Conservation (phyloP, 352 stramenopile genomes). For the Vaucheria bursata region DNA sequence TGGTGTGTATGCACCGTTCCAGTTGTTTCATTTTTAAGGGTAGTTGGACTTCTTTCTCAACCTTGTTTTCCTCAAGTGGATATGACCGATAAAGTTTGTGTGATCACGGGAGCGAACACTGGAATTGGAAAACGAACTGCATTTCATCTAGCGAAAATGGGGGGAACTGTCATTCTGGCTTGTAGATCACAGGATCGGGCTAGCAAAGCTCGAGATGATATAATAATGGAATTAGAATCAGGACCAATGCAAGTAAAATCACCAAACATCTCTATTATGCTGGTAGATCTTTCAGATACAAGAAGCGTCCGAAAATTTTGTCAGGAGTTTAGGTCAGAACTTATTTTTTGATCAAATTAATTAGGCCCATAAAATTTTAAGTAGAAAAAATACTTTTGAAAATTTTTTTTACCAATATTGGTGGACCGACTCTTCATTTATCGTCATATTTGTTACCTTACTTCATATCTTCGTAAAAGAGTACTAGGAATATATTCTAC, state of each 20-base stretch:
- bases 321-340: too few relatives aligned
- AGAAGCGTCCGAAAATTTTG: slow-evolving; percentile 24
- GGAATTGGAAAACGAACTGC: slow-evolving; percentile 48
- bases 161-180: slow-evolving; percentile 45
- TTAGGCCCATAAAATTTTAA: too few relatives aligned
- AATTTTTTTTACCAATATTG: too few relatives aligned
- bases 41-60: neutral
- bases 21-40: neutral
- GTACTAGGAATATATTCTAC: too few relatives aligned
- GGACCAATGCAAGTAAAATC: slow-evolving; percentile 6
- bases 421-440: too few relatives aligned
- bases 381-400: too few relatives aligned
- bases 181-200: slow-evolving; percentile 45
- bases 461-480: too few relatives aligned
- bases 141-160: slow-evolving; percentile 41
- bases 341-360: too few relatives aligned
- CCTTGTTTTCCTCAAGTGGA: neutral
- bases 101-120: slow-evolving; percentile 44
- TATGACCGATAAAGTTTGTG: slow-evolving; percentile 8
- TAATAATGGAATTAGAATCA: slow-evolving; percentile 21
- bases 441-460: too few relatives aligned
- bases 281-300: slow-evolving; percentile 23
- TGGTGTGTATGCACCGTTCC: neutral
- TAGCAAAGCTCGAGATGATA: slow-evolving; percentile 13
- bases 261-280: slow-evolving; percentile 19